Percentiles rank a stretch among this genome's conserved stretches.
Evolutionary conservation across 495 filamentous ascomycete genomes (phyloP).

Genomic region (Pseudomonodictys pantanalensis): DNA sequence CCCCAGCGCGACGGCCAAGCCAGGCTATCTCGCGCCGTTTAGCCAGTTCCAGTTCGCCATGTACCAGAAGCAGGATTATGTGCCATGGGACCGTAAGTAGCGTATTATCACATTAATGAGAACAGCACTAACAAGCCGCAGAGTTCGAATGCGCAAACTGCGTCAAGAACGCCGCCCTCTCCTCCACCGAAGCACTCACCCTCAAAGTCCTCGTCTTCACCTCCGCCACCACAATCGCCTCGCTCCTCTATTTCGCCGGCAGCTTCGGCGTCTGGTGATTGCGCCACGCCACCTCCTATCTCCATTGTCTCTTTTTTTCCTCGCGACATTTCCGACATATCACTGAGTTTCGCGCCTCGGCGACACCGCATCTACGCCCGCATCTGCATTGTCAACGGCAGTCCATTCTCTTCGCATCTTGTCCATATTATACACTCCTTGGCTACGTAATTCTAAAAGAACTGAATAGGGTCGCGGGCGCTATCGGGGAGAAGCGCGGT

Average conservation of each 20-base stretch:
- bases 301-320: neutral
- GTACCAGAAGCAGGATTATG: conserved; percentile 69
- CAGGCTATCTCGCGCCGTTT: conserved; percentile 70
- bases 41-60: conserved; percentile 72
- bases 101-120: neutral
- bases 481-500: neutral
- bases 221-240: conserved; percentile 69
- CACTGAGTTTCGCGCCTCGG: neutral
- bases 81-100: conserved; percentile 57
- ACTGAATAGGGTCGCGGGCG: neutral
- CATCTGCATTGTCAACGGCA: conserved; percentile 5
- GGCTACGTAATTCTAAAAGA: conserved; percentile 12
- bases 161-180: conserved; percentile 57
- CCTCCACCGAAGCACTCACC: conserved; percentile 61
- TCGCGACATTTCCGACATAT: neutral
- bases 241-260: conserved; percentile 86
- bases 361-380: too few relatives aligned
- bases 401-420: conserved; percentile 1
- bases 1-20: conserved; percentile 58
- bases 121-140: conserved; percentile 29
- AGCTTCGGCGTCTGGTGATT: conserved; percentile 59
- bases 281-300: neutral
- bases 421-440: conserved; percentile 24
- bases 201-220: conserved; percentile 73
- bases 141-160: conserved; percentile 67